Percentiles rank a stretch among this genome's conserved stretches.
These are phyloP conservation scores for Mucor circinelloides DNA, from an alignment of 371 early-diverging fungal genomes.

Conservation along the genomic window DNA sequence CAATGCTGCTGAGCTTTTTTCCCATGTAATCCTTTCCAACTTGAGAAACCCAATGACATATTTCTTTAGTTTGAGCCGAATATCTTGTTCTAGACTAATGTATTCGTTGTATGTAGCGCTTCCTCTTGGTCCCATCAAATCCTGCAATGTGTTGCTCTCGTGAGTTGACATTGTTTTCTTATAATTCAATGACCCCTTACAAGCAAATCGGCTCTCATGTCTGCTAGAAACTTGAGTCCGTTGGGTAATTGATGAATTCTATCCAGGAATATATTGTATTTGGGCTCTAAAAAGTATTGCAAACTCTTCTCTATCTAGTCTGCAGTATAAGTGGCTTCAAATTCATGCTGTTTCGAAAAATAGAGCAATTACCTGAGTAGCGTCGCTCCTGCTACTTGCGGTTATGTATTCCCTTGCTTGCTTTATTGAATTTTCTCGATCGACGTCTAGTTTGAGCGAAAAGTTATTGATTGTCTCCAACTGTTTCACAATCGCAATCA, in stretches of 20 bases:
- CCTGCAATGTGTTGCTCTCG: neutral
- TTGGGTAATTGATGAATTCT: slow-evolving; percentile 73
- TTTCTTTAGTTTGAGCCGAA: slow-evolving; percentile 14
- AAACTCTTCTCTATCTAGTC: slow-evolving; percentile 56
- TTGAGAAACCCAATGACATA: slow-evolving; percentile 45
- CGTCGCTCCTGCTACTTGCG: neutral
- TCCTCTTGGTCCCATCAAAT: slow-evolving; percentile 6
- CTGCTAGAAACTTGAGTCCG: slow-evolving; percentile 75
- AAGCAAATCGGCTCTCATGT: slow-evolving; percentile 73
- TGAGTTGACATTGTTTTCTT: neutral
- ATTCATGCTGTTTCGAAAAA: neutral
- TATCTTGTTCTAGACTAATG: slow-evolving; percentile 12
- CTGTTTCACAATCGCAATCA: neutral
- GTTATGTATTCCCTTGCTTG: slow-evolving; percentile 2
- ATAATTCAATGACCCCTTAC: slow-evolving; percentile 27
- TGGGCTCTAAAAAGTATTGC: slow-evolving; percentile 64
- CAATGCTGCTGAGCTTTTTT: slow-evolving; percentile 64
- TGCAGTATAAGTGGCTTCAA: neutral
- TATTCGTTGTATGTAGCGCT: neutral
- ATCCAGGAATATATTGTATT: slow-evolving; percentile 69
- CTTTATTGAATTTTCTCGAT: slow-evolving; percentile 31
- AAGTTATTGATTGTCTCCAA: too few relatives aligned
- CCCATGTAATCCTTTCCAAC: slow-evolving; percentile 79
- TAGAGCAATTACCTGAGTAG: neutral
- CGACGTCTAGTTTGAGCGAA: slow-evolving; percentile 13